Evolutionary conservation across 2,329 filamentous ascomycete genomes (phyloP).

Genomic region (Neofusicoccum cordaticola): DNA sequence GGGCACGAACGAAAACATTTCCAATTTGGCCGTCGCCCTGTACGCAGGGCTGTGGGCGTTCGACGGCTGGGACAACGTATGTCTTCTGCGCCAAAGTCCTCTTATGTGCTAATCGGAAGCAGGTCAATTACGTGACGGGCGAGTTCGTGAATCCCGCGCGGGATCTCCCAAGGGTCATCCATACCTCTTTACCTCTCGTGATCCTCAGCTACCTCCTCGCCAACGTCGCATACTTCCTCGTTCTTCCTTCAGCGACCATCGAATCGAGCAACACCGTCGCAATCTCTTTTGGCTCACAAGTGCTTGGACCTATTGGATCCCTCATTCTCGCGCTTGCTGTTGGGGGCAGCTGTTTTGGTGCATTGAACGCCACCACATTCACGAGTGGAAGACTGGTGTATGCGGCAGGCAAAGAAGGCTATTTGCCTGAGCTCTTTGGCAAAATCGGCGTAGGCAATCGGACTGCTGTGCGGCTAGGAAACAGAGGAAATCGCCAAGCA

Average conservation of each 20-base stretch:
- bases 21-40: constrained; percentile 86
- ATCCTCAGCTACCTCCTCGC: constrained; percentile 87
- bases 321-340: constrained; percentile 86
- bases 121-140: constrained; percentile 97
- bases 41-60: constrained; percentile 98
- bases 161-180: constrained; percentile 90
- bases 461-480: constrained; percentile 32
- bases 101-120: constrained; percentile 19
- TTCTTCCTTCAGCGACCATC: constrained; percentile 76
- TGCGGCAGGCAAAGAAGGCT: constrained; percentile 91
- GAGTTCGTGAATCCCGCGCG: constrained; percentile 90
- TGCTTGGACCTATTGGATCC: constrained; percentile 81
- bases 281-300: constrained; percentile 84
- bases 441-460: constrained; percentile 67
- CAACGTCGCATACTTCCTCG: constrained; percentile 91
- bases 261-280: constrained; percentile 92
- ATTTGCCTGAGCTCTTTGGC: constrained; percentile 79
- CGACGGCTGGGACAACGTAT: constrained; percentile 97
- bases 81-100: constrained; percentile 32
- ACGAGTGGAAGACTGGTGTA: constrained; percentile 91
- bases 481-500: not conserved
- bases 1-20: constrained; percentile 74
- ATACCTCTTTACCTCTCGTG: constrained; percentile 92
- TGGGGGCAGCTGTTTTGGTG: constrained; percentile 87
- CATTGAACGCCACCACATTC: constrained; percentile 91